These are phyloP conservation scores for Rubus parviflorus DNA, from an alignment of 306 rosid species.

Conservation along the genomic window DNA sequence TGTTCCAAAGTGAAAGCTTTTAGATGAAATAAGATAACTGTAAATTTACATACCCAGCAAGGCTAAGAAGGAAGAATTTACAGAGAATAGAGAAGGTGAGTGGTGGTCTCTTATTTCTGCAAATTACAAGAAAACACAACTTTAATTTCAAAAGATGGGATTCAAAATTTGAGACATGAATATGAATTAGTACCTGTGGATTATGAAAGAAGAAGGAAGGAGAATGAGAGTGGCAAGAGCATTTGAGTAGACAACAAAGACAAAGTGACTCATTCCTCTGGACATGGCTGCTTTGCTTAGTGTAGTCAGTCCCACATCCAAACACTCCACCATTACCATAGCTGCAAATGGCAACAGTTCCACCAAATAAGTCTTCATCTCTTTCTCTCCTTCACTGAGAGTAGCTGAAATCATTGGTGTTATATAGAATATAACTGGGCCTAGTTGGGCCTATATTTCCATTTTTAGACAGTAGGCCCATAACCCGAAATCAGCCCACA, in stretches of 20 bases:
- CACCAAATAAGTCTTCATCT: background rate
- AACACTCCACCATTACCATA: conserved; percentile 39
- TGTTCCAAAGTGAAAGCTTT: background rate
- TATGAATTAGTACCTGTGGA: conserved; percentile 30
- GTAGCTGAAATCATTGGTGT: background rate
- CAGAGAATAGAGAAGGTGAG: conserved; percentile 38
- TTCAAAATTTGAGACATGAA: too few relatives aligned
- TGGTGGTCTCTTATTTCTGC: conserved; percentile 42
- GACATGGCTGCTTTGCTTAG: conserved; percentile 47
- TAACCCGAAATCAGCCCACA: background rate
- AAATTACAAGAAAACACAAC: conserved; percentile 3
- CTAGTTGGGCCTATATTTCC: background rate
- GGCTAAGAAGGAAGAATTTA: conserved; percentile 49
- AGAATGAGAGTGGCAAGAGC: conserved; percentile 41
- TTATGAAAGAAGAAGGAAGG: conserved; percentile 33
- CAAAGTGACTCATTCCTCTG: conserved; percentile 42
- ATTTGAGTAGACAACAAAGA: conserved; percentile 44
- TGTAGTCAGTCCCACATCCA: conserved; percentile 36
- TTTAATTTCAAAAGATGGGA: background rate
- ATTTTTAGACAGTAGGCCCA: background rate
- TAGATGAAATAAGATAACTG: background rate
- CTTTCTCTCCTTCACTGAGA: background rate
- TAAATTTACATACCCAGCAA: conserved; percentile 33
- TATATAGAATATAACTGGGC: background rate
- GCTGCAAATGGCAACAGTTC: conserved; percentile 31